Conservation (phyloP, 345 rosid species). For the Chamaenerion angustifolium region DNA sequence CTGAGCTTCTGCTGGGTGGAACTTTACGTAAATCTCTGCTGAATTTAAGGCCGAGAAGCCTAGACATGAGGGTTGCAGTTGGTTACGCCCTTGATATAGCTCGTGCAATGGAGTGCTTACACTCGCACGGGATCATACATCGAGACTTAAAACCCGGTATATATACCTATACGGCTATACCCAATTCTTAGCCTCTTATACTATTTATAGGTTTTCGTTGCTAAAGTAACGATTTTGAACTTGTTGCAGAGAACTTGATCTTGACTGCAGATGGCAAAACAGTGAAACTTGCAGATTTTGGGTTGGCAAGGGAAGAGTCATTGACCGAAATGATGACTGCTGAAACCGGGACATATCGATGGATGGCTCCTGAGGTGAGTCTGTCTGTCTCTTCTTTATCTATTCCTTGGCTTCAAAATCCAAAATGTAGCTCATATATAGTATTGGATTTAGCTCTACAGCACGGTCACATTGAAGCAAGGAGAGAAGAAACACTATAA, state of each 20-base stretch:
- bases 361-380: conserved; percentile 98
- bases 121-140: conserved; percentile 90
- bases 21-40: conserved; percentile 77
- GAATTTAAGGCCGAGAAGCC: conserved; percentile 48
- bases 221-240: not conserved
- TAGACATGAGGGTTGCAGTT: conserved; percentile 57
- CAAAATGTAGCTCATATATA: not conserved
- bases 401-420: conserved; percentile 6
- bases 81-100: conserved; percentile 92
- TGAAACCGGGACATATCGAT: conserved; percentile 95
- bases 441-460: conserved; percentile 53
- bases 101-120: conserved; percentile 98
- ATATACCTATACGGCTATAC: no score
- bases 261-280: conserved; percentile 76
- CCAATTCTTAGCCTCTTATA: no score
- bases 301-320: conserved; percentile 98
- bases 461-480: conserved; percentile 87
- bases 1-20: conserved; percentile 79
- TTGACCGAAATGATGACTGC: conserved; percentile 99
- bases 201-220: no score
- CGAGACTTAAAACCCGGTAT: conserved; percentile 97
- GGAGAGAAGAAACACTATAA: conserved; percentile 98
- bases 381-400: not conserved
- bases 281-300: conserved; percentile 92
- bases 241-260: conserved; percentile 68